Evolutionary conservation across 176 grass and related monocot species (phyloP), one percentile per base, ranked within the genome.

Genomic region (Musa acuminata): DNA sequence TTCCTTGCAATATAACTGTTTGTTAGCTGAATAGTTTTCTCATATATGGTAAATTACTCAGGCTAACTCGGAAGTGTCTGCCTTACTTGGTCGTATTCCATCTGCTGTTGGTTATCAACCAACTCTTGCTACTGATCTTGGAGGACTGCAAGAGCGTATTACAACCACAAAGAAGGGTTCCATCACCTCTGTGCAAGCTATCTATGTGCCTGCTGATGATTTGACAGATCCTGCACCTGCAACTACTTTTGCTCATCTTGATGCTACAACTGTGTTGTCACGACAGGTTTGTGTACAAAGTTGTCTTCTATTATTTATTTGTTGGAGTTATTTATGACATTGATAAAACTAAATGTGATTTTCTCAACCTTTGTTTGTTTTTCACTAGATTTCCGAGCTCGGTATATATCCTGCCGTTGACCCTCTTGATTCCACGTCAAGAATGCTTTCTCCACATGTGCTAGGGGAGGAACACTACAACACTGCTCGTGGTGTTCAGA

Each of bases 401-500:
- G 80, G 80, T 49, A 82, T 82, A 23, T 82, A 82, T 50, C 79
- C 79, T 65, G 79, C 79, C 17, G 79, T 82, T 6, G 79, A 82
- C 59, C 79, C 79, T 35, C 79, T 82, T 63, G 72, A 73, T 52
- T 82, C 79, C n/a, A 82, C 79, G 51, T 82, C 79, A 53, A 73
- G 79, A 75, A 82, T 82, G 72, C 79, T 82, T 75, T 73, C 70
- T 54, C 72, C 79, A 5, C 79, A 82, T 65, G 70, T 74, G 19
- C 54, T 82, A 16, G 79, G 79, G 35, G 62, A 82, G 57, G 79
- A 75, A 2, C 79, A 82, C 63, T 82, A 82, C 52, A 75, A 82
- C 71, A 75, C 72, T n/a, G 80, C 80, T 51, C 70, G 70, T 58
- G 72, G 80, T 66, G 72, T 82, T 59, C 70, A 82, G 60, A 74